Evolutionary conservation across 2,329 filamentous ascomycete genomes (phyloP).

Genomic region (Didymella segeticola): DNA sequence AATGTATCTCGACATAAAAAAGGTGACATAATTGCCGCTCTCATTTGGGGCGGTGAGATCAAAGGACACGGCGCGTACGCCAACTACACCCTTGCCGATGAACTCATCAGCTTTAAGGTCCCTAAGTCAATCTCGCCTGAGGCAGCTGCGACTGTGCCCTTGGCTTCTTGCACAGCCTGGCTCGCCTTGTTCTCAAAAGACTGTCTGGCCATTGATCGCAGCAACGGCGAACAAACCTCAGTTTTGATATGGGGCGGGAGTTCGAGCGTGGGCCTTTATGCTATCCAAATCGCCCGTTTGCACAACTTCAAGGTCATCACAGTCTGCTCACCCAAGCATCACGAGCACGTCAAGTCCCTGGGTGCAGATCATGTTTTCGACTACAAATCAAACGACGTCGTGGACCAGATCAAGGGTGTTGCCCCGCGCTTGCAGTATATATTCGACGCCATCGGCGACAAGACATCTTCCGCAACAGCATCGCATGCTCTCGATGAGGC

Average conservation of each 20-base stretch:
- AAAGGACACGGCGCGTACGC: slow-evolving; percentile 44
- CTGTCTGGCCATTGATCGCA: slow-evolving; percentile 45
- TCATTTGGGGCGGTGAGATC: slow-evolving; percentile 32
- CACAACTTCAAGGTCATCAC: slow-evolving; percentile 18
- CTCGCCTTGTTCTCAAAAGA: slow-evolving; percentile 51
- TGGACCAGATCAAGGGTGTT: slow-evolving; percentile 48
- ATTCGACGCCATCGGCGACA: slow-evolving; percentile 55
- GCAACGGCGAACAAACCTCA: slow-evolving; percentile 9
- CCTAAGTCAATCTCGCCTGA: slow-evolving; percentile 38
- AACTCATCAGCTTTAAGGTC: slow-evolving; percentile 51
- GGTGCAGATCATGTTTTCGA: slow-evolving; percentile 41
- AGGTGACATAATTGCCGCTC: slow-evolving; percentile 42
- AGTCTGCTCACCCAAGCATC: slow-evolving; percentile 23
- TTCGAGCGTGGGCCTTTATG: slow-evolving; percentile 37
- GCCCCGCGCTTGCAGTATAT: slow-evolving; percentile 36
- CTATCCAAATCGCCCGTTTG: slow-evolving; percentile 27
- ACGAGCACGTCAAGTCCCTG: slow-evolving; percentile 19
- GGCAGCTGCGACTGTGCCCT: slow-evolving; percentile 50
- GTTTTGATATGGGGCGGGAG: slow-evolving; percentile 56
- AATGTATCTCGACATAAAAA: slow-evolving; percentile 32
- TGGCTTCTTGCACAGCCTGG: slow-evolving; percentile 51
- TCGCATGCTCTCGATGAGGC: slow-evolving; percentile 38
- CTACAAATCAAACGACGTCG: slow-evolving; percentile 54
- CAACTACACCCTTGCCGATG: slow-evolving; percentile 50
- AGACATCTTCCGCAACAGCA: slow-evolving; percentile 42